Conservation (phyloP, 768 basidiomycete genomes). For the Ramaria rubella region DNA sequence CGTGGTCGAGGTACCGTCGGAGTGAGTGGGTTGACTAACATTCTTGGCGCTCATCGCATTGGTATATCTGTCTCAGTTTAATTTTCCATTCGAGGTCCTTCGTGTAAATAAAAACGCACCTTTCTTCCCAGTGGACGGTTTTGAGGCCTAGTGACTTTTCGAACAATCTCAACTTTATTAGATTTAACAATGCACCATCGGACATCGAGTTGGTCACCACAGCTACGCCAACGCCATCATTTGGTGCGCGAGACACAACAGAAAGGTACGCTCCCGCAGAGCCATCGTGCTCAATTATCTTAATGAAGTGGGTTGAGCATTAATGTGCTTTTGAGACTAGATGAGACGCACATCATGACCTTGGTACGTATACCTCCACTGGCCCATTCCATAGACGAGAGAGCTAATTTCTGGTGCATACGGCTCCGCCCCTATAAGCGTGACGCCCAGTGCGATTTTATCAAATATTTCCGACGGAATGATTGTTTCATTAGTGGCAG, state of each 20-base stretch:
- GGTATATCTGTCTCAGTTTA: too few species aligned
- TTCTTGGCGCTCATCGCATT: too few species aligned
- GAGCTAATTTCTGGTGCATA: slow-evolving; percentile 21
- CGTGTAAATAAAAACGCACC: slow-evolving; percentile 9
- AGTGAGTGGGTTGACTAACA: not conserved
- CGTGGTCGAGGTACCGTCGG: not conserved
- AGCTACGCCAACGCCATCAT: slow-evolving; percentile 30
- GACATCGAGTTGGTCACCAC: slow-evolving; percentile 28
- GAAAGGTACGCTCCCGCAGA: slow-evolving; percentile 30
- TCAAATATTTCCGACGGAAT: slow-evolving; percentile 27
- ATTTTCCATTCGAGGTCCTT: too few species aligned
- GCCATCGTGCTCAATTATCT: slow-evolving; percentile 33
- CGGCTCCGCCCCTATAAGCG: slow-evolving; percentile 14
- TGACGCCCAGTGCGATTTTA: slow-evolving; percentile 27
- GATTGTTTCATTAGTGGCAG: slow-evolving; percentile 25
- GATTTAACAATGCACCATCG: slow-evolving; percentile 12
- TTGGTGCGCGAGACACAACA: slow-evolving; percentile 27
- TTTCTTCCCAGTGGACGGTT: slow-evolving; percentile 4
- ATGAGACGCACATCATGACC: slow-evolving; percentile 34
- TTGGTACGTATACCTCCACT: slow-evolving; percentile 32
- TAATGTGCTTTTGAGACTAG: not conserved
- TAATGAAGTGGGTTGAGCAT: not conserved
- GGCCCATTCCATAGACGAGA: slow-evolving; percentile 37
- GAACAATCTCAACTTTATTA: slow-evolving; percentile 17
- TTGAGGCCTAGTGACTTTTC: slow-evolving; percentile 15